These are phyloP conservation scores for Xylariales sp. DNA, from an alignment of 2,329 filamentous ascomycete genomes.

Conservation along the genomic window DNA sequence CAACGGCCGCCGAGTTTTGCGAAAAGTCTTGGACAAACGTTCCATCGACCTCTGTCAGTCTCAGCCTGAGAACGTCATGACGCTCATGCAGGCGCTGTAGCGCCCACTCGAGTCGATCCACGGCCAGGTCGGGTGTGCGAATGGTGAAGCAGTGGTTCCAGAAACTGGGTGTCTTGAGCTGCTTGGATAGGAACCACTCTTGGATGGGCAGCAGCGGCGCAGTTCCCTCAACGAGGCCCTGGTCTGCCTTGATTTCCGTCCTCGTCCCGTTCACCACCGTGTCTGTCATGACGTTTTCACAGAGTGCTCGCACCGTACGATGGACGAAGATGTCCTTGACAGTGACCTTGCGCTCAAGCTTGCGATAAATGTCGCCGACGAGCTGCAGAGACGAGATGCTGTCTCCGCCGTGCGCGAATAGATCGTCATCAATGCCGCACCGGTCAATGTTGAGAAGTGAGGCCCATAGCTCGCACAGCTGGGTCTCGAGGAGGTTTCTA, in stretches of 20 bases:
- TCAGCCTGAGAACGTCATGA: not conserved
- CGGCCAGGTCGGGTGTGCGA: not conserved
- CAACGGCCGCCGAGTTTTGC: too few species aligned
- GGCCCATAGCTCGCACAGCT: not conserved
- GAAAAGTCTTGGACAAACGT: too few species aligned
- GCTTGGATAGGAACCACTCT: not conserved
- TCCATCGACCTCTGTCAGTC: too few species aligned
- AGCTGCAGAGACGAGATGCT: not conserved
- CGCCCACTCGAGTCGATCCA: not conserved
- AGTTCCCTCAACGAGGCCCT: not conserved
- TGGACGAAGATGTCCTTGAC: slow-evolving; percentile 1
- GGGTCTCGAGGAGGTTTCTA: not conserved
- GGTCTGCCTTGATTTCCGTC: not conserved
- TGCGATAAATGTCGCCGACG: not conserved
- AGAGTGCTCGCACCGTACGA: not conserved
- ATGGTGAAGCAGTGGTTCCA: slow-evolving; percentile 1
- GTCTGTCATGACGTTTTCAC: not conserved
- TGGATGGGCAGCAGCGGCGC: not conserved
- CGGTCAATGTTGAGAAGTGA: not conserved
- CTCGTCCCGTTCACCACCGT: too few species aligned
- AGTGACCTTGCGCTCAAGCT: not conserved
- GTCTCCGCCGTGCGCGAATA: not conserved
- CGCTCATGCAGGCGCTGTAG: not conserved
- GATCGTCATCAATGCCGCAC: not conserved
- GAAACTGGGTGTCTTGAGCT: not conserved